Evolutionary conservation across 345 rosid species (phyloP).

Genomic region (Lepidium africanum): DNA sequence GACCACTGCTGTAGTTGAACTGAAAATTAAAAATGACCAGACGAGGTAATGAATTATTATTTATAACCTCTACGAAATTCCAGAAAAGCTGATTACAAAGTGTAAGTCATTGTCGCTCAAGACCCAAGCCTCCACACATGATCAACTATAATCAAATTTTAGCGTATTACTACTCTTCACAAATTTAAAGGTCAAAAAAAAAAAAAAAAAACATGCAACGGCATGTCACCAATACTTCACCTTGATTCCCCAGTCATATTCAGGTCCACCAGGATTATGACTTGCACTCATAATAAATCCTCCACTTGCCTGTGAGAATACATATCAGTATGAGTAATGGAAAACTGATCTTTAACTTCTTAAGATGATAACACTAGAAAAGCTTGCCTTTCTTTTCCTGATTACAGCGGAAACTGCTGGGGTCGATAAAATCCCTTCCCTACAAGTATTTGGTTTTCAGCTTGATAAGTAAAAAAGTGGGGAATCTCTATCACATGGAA

Average conservation of each 20-base stretch:
- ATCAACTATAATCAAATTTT: neutral
- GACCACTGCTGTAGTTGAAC: slow-evolving; percentile 95
- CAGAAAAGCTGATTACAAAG: neutral
- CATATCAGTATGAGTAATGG: neutral
- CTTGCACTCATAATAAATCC: slow-evolving; percentile 98
- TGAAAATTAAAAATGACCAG: slow-evolving; percentile 18
- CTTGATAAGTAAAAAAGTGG: neutral
- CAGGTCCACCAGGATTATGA: slow-evolving; percentile 94
- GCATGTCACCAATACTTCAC: slow-evolving; percentile 31
- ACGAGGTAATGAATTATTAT: neutral
- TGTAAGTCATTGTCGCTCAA: neutral
- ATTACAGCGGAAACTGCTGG: slow-evolving; percentile 95
- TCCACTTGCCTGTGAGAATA: slow-evolving; percentile 62
- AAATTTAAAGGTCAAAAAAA: neutral
- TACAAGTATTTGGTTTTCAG: slow-evolving; percentile 26
- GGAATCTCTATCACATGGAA: neutral
- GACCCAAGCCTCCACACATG: neutral
- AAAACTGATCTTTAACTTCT: neutral
- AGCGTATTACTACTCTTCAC: neutral
- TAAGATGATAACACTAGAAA: neutral
- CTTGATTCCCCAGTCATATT: slow-evolving; percentile 98
- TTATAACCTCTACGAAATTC: neutral
- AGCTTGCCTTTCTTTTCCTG: slow-evolving; percentile 62
- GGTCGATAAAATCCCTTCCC: slow-evolving; percentile 85
- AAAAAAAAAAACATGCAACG: neutral